Conservation (phyloP, 306 rosid species). For the Quercus rubra region DNA sequence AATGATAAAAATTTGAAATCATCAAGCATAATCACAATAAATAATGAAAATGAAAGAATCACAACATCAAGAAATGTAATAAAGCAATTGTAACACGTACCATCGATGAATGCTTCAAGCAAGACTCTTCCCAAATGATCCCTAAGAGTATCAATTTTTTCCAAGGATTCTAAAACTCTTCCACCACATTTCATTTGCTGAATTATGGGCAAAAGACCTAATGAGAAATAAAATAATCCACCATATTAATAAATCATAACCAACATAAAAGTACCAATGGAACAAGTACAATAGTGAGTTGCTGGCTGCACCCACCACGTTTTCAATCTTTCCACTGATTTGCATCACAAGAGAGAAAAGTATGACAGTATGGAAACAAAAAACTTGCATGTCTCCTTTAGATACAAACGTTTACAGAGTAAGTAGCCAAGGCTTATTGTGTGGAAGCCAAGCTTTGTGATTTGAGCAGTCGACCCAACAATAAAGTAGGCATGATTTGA, state of each 20-base stretch:
- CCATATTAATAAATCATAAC: slow-evolving; percentile 17
- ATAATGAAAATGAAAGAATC: slow-evolving; percentile 1
- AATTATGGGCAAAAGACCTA: slow-evolving; percentile 83
- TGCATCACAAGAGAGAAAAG: not conserved
- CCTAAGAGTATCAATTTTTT: slow-evolving; percentile 43
- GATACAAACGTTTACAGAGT: not conserved
- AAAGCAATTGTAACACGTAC: slow-evolving; percentile 38
- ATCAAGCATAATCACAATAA: not conserved
- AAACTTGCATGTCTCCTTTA: not conserved
- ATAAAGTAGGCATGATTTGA: not conserved
- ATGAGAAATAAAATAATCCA: slow-evolving; percentile 26
- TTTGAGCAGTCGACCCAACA: not conserved
- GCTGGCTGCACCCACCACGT: not conserved
- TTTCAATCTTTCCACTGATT: not conserved
- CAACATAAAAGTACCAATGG: slow-evolving; percentile 5
- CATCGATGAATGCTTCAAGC: slow-evolving; percentile 65
- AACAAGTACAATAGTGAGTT: not conserved
- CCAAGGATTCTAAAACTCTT: slow-evolving; percentile 54
- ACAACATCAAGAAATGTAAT: slow-evolving; percentile 14
- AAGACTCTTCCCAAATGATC: slow-evolving; percentile 37
- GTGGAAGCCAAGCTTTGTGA: not conserved
- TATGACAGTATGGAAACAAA: not conserved
- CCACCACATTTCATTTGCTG: slow-evolving; percentile 58
- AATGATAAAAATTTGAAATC: not conserved
- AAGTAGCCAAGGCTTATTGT: not conserved